These are phyloP conservation scores for Pichia sp. DNA, from an alignment of 1,139 yeast species.

Conservation along the genomic window DNA sequence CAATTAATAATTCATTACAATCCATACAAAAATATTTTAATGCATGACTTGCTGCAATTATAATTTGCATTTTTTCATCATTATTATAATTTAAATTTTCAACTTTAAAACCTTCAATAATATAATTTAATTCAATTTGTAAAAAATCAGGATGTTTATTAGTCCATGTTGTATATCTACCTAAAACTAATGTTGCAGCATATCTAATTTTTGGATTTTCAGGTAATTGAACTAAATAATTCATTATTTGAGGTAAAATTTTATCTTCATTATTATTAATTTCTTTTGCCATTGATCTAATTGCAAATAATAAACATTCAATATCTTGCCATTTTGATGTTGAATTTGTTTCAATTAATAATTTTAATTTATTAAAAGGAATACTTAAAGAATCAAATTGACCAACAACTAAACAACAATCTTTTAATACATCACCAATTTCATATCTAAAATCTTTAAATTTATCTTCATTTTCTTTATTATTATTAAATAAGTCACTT, in stretches of 20 bases:
- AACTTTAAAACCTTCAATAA: conserved; percentile 61
- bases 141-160: conserved; percentile 74
- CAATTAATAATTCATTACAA: conserved; percentile 63
- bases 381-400: conserved; percentile 58
- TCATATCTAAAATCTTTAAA: conserved; percentile 92
- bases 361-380: conserved; percentile 51
- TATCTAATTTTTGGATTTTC: conserved; percentile 84
- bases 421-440: conserved; percentile 94
- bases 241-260: conserved; percentile 76
- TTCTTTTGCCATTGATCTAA: conserved; percentile 94
- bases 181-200: conserved; percentile 87
- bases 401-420: conserved; percentile 89
- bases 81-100: conserved; percentile 14
- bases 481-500: conserved; percentile 31
- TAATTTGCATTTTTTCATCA: conserved; percentile 40
- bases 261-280: conserved; percentile 63
- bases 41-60: conserved; percentile 88
- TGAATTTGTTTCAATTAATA: conserved; percentile 29
- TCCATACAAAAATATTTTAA: conserved; percentile 93
- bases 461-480: conserved; percentile 80
- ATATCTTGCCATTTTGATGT: conserved; percentile 64
- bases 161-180: conserved; percentile 96
- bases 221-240: conserved; percentile 61
- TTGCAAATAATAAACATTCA: conserved; percentile 85
- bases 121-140: conserved; percentile 78